These are phyloP conservation scores for Paragyromitra xinjiangensis DNA, from an alignment of 495 filamentous ascomycete genomes.

Conservation along the genomic window DNA sequence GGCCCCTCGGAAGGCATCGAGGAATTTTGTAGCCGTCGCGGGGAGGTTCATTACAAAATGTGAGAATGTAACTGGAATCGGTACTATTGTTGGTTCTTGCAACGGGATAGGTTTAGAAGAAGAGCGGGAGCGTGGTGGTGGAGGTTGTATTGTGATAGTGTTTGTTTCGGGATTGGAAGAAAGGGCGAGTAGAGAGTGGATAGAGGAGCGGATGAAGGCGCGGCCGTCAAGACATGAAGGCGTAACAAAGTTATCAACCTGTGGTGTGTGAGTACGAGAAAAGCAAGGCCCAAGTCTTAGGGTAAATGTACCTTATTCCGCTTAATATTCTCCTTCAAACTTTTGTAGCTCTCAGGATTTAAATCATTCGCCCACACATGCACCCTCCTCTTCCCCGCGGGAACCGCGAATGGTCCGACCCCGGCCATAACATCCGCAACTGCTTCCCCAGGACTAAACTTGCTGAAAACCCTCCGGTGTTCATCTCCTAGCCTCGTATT, in stretches of 20 bases:
- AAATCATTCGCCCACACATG: slow-evolving; percentile 98
- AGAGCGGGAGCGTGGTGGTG: slow-evolving; percentile 38
- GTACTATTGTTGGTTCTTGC: slow-evolving; percentile 61
- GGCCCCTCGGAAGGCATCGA: slow-evolving; percentile 83
- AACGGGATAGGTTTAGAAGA: slow-evolving; percentile 59
- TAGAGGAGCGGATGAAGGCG: slow-evolving; percentile 76
- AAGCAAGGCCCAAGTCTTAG: too few relatives aligned
- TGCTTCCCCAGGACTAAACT: slow-evolving; percentile 84
- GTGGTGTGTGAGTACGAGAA: background rate
- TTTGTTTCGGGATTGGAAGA: slow-evolving; percentile 64
- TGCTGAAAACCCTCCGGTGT: slow-evolving; percentile 78
- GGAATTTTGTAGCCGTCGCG: slow-evolving; percentile 82
- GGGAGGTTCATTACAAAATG: slow-evolving; percentile 99
- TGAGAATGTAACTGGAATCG: slow-evolving; percentile 73
- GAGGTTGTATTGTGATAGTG: slow-evolving; percentile 58
- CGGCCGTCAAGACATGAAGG: slow-evolving; percentile 83
- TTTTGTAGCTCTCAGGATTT: slow-evolving; percentile 84
- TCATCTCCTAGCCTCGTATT: slow-evolving; percentile 89
- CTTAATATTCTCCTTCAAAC: slow-evolving; percentile 72
- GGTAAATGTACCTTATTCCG: slow-evolving; percentile 73
- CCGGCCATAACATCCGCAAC: slow-evolving; percentile 98
- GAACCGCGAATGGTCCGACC: slow-evolving; percentile 93
- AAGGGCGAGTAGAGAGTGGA: slow-evolving; percentile 67
- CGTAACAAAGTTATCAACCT: slow-evolving; percentile 77
- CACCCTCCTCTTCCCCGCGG: slow-evolving; percentile 86